Evolutionary conservation across 495 filamentous ascomycete species (phyloP).

Genomic region (Bacidia gigantensis): DNA sequence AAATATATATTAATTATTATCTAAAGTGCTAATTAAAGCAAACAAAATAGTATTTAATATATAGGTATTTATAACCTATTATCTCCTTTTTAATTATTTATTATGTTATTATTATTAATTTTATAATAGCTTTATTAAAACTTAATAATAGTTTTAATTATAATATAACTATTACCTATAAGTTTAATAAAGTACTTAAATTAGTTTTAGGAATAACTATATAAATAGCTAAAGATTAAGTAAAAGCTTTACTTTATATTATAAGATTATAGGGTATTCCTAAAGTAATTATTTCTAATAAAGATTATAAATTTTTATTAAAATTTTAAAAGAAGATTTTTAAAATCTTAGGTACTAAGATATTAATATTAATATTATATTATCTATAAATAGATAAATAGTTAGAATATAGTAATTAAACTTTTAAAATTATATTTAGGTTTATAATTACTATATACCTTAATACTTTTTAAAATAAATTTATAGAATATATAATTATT

Average conservation of each 20-base stretch:
- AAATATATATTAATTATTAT: neutral
- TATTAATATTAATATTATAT: constrained; percentile 3
- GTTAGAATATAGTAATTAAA: constrained; percentile 2
- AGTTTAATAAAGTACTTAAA: neutral
- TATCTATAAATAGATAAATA: neutral
- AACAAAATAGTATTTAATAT: neutral
- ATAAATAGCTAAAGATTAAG: neutral
- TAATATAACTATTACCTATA: neutral
- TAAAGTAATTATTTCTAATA: constrained; percentile 1
- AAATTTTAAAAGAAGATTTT: neutral
- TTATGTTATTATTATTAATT: constrained; percentile 2
- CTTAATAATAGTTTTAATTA: neutral
- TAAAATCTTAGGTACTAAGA: neutral
- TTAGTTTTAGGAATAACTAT: neutral
- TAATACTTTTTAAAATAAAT: neutral
- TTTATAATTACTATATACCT: neutral
- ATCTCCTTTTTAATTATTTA: neutral
- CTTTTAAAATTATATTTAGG: neutral
- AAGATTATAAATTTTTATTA: constrained; percentile 1
- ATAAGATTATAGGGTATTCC: neutral
- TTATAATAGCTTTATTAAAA: neutral
- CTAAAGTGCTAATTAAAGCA: neutral
- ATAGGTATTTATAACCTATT: neutral
- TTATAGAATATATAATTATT: neutral
- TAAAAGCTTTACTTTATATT: neutral